Evolutionary conservation across 164 flowering plant genomes (phyloP), one percentile per base, ranked within the genome.

Genomic region (Annona squamosa): DNA sequence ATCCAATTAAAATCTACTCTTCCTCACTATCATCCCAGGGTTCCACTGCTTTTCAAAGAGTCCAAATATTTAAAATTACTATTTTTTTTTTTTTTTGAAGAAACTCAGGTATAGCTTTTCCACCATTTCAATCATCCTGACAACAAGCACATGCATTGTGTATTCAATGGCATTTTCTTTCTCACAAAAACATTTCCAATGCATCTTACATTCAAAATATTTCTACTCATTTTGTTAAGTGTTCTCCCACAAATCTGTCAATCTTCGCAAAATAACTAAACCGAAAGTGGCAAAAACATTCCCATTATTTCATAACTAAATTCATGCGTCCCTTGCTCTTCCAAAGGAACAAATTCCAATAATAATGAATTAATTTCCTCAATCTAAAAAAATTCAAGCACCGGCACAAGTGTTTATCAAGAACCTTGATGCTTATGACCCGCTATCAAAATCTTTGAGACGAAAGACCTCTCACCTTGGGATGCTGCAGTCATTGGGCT

Each of bases 401-500:
- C 37, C 59, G 13, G 13, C 59, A 52, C 59, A 52, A 16, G 9
- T 52, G 13, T 16, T 48, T 48, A 12, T 48, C 57, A 48, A 5
- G 12, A 48, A 48, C 57, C 6, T 12, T 10, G 3, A 10, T 6
- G 59, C 13, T 52, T 5, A 9, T 52, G 13, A 9, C 13, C 59
- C 7, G 9, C 59, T 6, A 52, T 52, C 13, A 16, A 10, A 52
- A 12, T 52, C 13, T 26, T 26, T 26, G 37, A 26, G 37, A 26
- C 37, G 17, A 37, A 63, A 2, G 37, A 63, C 45, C 4, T 3
- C 46, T 74, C 73, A 86, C 88, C 86, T 84, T 2, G 96, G 94
- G 2, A 93, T 83, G 65, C 84, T 79, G 72, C 98, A 93, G 4
- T 80, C 82, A 75, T 84, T 73, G 4, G 98, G 94, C 83, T 89